Evolutionary conservation across 2,329 filamentous ascomycete species (phyloP).

Genomic region (Penicillium olsonii): DNA sequence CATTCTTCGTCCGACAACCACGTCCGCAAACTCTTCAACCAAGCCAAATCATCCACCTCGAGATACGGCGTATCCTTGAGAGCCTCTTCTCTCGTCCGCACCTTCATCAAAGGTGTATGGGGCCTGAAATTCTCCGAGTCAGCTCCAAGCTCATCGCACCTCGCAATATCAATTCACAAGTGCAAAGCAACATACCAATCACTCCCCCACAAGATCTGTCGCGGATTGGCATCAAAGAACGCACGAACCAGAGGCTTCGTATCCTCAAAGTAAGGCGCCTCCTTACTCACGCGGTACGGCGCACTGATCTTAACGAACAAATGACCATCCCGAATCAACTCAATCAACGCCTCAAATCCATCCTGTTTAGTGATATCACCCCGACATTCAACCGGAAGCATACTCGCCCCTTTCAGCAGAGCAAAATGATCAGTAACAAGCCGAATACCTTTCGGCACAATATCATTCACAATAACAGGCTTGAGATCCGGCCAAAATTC

Average conservation of each 20-base stretch:
- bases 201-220: conserved; percentile 40
- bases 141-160: neutral
- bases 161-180: neutral
- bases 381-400: conserved; percentile 26
- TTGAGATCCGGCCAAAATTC: conserved; percentile 32
- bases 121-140: conserved; percentile 25
- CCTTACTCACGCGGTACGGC: conserved; percentile 37
- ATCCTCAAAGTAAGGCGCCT: conserved; percentile 35
- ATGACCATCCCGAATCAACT: conserved; percentile 32
- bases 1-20: conserved; percentile 29
- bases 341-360: conserved; percentile 32
- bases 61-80: conserved; percentile 34
- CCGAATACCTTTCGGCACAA: conserved; percentile 20
- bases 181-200: conserved; percentile 31
- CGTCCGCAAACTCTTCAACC: conserved; percentile 27
- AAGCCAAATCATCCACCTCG: conserved; percentile 28
- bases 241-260: conserved; percentile 18
- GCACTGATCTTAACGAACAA: conserved; percentile 43
- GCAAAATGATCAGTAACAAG: conserved; percentile 44
- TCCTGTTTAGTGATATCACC: conserved; percentile 30
- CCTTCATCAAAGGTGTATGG: conserved; percentile 42
- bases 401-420: conserved; percentile 37
- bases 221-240: conserved; percentile 28
- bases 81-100: conserved; percentile 35
- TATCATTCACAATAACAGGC: conserved; percentile 23